phyloP scores from a whole-genome alignment of 2,329 filamentous ascomycete species.

The Ceratocystis albifundus region DNA sequence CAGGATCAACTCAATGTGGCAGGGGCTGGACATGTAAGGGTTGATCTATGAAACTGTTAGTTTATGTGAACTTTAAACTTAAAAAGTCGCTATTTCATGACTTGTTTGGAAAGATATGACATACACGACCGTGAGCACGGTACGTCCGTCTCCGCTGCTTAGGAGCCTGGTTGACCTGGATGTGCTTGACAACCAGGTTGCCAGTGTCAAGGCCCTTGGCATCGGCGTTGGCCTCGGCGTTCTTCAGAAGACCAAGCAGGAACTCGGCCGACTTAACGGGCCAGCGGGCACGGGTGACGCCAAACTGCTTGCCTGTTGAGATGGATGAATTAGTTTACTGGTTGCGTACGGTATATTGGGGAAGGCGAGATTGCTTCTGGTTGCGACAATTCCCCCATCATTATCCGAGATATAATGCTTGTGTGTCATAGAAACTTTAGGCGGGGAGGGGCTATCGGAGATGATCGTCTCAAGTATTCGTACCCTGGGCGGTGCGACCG shows the following conservation, averaged over 20 bases:
- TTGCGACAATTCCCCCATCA: too few species aligned
- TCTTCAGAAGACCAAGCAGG: slow-evolving; percentile 92
- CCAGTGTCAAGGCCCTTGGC: slow-evolving; percentile 94
- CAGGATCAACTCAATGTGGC: slow-evolving; percentile 99
- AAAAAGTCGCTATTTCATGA: background rate
- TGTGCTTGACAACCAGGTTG: slow-evolving; percentile 99
- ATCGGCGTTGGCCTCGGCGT: slow-evolving; percentile 93
- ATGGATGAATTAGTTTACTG: slow-evolving; percentile 11
- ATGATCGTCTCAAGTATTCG: slow-evolving; percentile 36
- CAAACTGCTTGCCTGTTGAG: slow-evolving; percentile 83
- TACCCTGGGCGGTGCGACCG: slow-evolving; percentile 96
- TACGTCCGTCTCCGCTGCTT: slow-evolving; percentile 99
- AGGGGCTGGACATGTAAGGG: slow-evolving; percentile 99
- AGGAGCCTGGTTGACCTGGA: slow-evolving; percentile 99
- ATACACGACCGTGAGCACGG: slow-evolving; percentile 99
- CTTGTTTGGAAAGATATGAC: slow-evolving; percentile 34
- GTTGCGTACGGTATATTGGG: background rate
- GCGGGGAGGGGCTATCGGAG: background rate
- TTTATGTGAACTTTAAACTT: background rate
- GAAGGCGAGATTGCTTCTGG: too few species aligned
- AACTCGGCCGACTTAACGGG: slow-evolving; percentile 98
- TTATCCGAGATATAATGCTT: background rate
- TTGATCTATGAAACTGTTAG: slow-evolving; percentile 60
- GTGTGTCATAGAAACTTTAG: background rate
- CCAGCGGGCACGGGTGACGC: slow-evolving; percentile 96